phyloP scores from a whole-genome alignment of 192 early-diverging fungal species.

The Lobulomyces angularis region DNA sequence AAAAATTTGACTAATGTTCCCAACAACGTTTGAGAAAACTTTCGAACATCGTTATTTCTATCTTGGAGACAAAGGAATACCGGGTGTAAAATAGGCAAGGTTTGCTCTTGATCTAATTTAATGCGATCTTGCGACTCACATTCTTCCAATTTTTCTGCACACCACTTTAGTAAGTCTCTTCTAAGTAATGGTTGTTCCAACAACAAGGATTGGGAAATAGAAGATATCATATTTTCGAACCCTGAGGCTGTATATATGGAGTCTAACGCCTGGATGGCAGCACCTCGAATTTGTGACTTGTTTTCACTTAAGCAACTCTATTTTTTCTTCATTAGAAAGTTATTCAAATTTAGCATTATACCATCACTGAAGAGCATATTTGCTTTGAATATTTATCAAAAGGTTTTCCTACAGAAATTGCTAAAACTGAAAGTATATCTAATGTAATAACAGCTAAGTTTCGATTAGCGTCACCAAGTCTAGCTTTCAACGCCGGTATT shows the following conservation, averaged over 20 bases:
- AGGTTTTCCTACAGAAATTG: slow-evolving; percentile 73
- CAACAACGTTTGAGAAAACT: slow-evolving; percentile 62
- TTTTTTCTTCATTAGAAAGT: too few relatives aligned
- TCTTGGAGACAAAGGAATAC: slow-evolving; percentile 78
- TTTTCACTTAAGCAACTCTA: slow-evolving; percentile 82
- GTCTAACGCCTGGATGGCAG: slow-evolving; percentile 61
- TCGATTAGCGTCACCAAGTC: slow-evolving; percentile 84
- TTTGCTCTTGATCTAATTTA: slow-evolving; percentile 43
- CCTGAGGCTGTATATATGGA: slow-evolving; percentile 55
- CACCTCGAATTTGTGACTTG: slow-evolving; percentile 72
- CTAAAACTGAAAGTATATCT: slow-evolving; percentile 66
- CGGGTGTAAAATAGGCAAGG: slow-evolving; percentile 49
- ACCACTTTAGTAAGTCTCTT: slow-evolving; percentile 78
- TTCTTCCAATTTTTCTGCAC: slow-evolving; percentile 45
- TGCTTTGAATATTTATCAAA: slow-evolving; percentile 63
- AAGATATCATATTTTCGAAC: slow-evolving; percentile 55
- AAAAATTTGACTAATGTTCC: slow-evolving; percentile 52
- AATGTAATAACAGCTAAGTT: slow-evolving; percentile 69
- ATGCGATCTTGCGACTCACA: slow-evolving; percentile 19
- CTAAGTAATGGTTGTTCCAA: slow-evolving; percentile 76
- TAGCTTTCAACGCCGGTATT: slow-evolving; percentile 61
- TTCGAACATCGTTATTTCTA: slow-evolving; percentile 77
- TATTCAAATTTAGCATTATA: too few relatives aligned
- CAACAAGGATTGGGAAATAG: slow-evolving; percentile 51
- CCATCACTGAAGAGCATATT: slow-evolving; percentile 55